Evolutionary conservation across 768 basidiomycete species (phyloP).

Genomic region (Lactarius sanguifluus): DNA sequence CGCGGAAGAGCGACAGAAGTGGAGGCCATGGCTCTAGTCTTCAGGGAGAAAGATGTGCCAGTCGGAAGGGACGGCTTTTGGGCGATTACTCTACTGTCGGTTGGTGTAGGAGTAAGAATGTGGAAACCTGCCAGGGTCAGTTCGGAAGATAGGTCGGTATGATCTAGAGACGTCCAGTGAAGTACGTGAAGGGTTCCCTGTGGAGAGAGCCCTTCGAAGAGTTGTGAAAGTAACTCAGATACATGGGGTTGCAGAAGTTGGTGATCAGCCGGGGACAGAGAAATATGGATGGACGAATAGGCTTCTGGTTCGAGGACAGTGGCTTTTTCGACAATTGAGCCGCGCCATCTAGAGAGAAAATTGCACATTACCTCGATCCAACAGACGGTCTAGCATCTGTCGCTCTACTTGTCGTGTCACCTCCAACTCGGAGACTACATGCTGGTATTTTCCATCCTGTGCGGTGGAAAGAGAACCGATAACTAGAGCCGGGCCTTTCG

Average conservation of each 20-base stretch:
- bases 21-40: constrained; percentile 31
- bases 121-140: constrained; percentile 68
- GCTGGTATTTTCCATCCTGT: constrained; percentile 76
- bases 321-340: constrained; percentile 43
- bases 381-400: constrained; percentile 78
- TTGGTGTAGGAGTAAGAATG: constrained; percentile 45
- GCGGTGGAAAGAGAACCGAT: constrained; percentile 80
- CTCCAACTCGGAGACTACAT: constrained; percentile 60
- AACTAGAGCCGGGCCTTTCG: constrained; percentile 57
- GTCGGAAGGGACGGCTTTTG: constrained; percentile 63
- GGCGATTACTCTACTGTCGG: constrained; percentile 53
- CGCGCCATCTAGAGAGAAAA: constrained; percentile 15
- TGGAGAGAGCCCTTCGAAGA: constrained; percentile 60
- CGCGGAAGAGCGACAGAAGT: constrained; percentile 39
- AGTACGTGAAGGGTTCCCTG: constrained; percentile 69
- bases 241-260: constrained; percentile 52
- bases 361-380: constrained; percentile 65
- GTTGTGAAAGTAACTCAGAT: constrained; percentile 55
- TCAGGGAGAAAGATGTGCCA: constrained; percentile 45
- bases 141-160: constrained; percentile 49
- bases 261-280: constrained; percentile 66
- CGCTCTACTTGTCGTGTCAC: constrained; percentile 60
- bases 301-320: constrained; percentile 50
- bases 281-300: constrained; percentile 67
- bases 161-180: constrained; percentile 47